A percentile compares a stretch with the other conserved stretches of the same genome.
Conservation (phyloP, 208 protist species). For the Leishmania mexicana region DNA sequence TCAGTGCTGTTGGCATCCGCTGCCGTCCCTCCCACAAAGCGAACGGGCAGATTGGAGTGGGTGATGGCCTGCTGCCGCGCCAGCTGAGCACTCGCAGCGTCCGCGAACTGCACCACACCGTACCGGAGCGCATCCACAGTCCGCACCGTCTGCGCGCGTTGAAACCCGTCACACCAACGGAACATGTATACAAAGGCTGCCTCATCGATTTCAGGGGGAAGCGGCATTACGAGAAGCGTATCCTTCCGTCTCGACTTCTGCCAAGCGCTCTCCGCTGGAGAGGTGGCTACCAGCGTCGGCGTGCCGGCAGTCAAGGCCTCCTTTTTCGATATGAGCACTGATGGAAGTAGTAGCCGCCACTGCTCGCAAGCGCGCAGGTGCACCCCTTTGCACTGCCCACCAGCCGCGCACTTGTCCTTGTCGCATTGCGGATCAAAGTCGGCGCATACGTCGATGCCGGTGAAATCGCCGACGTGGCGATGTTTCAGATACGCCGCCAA, state of each 20-base stretch:
- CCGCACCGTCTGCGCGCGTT: conserved; percentile 33
- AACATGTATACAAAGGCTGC: conserved; percentile 36
- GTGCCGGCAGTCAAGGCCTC: neutral
- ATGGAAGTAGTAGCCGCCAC: conserved; percentile 32
- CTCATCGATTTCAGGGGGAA: conserved; percentile 30
- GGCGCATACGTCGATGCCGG: conserved; percentile 21
- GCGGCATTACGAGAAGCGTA: conserved; percentile 19
- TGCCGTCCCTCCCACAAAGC: conserved; percentile 6
- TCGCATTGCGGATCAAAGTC: conserved; percentile 8
- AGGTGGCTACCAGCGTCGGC: neutral
- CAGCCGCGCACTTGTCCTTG: conserved; percentile 19
- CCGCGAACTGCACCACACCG: conserved; percentile 32
- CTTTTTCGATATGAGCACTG: conserved; percentile 16
- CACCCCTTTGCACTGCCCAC: conserved; percentile 21
- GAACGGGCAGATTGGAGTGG: neutral
- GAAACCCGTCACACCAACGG: conserved; percentile 27
- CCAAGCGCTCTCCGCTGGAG: conserved; percentile 20
- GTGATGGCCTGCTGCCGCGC: conserved; percentile 25
- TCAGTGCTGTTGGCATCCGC: neutral
- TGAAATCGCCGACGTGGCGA: conserved; percentile 24
- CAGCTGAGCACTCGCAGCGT: conserved; percentile 12
- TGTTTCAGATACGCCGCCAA: conserved; percentile 23
- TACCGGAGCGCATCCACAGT: conserved; percentile 25
- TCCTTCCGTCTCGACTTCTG: conserved; percentile 17
- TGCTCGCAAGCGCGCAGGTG: conserved; percentile 29